Evolutionary conservation across 768 basidiomycete genomes (phyloP).

Genomic region (Lactarius psammicola): DNA sequence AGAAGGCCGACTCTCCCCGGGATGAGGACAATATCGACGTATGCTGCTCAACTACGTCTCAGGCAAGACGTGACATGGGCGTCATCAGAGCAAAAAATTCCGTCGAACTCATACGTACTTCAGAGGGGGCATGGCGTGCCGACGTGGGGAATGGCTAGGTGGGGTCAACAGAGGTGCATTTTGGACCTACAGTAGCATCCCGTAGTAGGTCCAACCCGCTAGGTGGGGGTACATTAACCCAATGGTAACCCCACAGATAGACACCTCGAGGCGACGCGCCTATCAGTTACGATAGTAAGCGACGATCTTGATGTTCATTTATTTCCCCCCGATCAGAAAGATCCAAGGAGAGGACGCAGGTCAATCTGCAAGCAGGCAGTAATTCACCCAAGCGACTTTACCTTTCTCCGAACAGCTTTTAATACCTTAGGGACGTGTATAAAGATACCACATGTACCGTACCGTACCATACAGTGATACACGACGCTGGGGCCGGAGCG

Average conservation of each 20-base stretch:
- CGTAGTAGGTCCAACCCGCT: too few relatives aligned
- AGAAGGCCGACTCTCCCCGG: not conserved
- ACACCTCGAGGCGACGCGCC: not conserved
- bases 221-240: too few relatives aligned
- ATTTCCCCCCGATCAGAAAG: not conserved
- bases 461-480: not conserved
- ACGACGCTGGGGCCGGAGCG: not conserved
- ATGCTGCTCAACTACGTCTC: not conserved
- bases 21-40: not conserved
- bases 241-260: not conserved
- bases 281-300: not conserved
- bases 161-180: too few relatives aligned
- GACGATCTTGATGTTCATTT: not conserved
- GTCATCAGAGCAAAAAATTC: not conserved
- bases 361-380: not conserved
- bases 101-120: not conserved
- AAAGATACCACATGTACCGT: not conserved
- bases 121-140: too few relatives aligned
- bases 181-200: too few relatives aligned
- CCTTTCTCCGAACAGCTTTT: too few relatives aligned
- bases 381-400: too few relatives aligned
- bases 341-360: not conserved
- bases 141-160: too few relatives aligned
- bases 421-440: not conserved
- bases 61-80: not conserved